These are phyloP conservation scores for Verticillium dahliae DNA, from an alignment of 2,329 filamentous ascomycete species.

Conservation along the genomic window DNA sequence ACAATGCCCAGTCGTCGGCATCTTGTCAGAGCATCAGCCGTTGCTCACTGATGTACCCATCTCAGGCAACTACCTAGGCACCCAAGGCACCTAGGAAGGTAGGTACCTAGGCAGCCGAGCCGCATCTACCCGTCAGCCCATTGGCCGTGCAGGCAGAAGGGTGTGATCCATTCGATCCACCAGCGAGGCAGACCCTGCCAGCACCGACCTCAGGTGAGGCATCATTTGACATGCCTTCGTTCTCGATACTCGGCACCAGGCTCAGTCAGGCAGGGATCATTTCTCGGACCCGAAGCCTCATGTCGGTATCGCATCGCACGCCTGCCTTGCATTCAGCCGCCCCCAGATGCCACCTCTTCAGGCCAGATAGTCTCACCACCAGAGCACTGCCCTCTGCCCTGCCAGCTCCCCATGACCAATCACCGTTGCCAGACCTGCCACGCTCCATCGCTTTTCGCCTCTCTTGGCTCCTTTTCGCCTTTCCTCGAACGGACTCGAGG, in stretches of 20 bases:
- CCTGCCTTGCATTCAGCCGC: not conserved
- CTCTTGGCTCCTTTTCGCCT: not conserved
- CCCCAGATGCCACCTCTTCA: not conserved
- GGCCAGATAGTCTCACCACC: not conserved
- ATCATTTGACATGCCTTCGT: too few species aligned
- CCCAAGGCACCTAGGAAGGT: too few species aligned
- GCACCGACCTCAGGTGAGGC: too few species aligned
- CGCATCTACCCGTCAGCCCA: too few species aligned
- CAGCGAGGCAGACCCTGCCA: too few species aligned
- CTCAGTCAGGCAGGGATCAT: not conserved
- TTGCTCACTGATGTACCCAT: not conserved
- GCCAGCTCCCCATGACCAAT: not conserved
- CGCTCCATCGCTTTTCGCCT: not conserved
- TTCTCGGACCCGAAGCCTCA: too few species aligned
- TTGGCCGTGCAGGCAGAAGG: too few species aligned
- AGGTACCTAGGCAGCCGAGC: too few species aligned
- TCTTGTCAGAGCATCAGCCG: not conserved
- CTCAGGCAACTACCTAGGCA: not conserved
- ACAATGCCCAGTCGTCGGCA: not conserved
- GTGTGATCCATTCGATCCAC: too few species aligned
- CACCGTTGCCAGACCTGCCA: not conserved
- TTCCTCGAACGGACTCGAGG: not conserved
- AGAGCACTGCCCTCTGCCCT: not conserved
- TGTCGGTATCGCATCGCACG: not conserved
- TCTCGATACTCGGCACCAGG: too few species aligned